Evolutionary conservation across 768 basidiomycete species (phyloP).

Genomic region (Tricholoma flavovirens): DNA sequence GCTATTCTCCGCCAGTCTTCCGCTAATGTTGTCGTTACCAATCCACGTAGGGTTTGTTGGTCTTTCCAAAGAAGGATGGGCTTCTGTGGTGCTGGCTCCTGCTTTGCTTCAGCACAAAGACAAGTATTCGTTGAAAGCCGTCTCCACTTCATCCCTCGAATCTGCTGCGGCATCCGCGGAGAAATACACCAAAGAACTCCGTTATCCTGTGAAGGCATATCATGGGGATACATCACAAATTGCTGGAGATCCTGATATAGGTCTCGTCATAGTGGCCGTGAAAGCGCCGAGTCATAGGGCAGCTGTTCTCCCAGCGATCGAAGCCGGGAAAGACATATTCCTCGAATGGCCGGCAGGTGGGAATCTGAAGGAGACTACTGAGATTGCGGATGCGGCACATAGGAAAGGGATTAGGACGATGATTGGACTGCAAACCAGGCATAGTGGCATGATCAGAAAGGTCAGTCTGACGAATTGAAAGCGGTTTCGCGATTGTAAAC

Average conservation of each 20-base stretch:
- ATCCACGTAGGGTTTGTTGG: slow-evolving; percentile 27
- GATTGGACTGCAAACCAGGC: slow-evolving; percentile 31
- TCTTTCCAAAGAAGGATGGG: slow-evolving; percentile 29
- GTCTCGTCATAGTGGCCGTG: slow-evolving; percentile 31
- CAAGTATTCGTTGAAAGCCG: slow-evolving; percentile 25
- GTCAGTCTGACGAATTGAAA: slow-evolving; percentile 10
- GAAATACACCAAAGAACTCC: slow-evolving; percentile 22
- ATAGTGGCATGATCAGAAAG: slow-evolving; percentile 24
- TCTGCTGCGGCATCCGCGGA: slow-evolving; percentile 26
- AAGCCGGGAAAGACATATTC: slow-evolving; percentile 33
- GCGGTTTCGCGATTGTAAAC: not conserved
- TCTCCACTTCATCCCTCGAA: slow-evolving; percentile 27
- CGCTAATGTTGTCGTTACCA: not conserved
- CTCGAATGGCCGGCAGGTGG: slow-evolving; percentile 36
- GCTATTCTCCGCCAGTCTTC: too few relatives aligned
- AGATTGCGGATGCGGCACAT: slow-evolving; percentile 27
- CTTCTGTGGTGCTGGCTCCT: slow-evolving; percentile 21
- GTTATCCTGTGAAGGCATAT: slow-evolving; percentile 27
- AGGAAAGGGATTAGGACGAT: slow-evolving; percentile 24
- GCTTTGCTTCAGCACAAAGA: slow-evolving; percentile 15
- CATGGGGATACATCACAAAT: slow-evolving; percentile 25
- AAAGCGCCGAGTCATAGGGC: slow-evolving; percentile 26
- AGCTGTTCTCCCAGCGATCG: slow-evolving; percentile 26
- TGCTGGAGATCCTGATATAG: slow-evolving; percentile 30
- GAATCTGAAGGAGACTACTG: slow-evolving; percentile 24